Percentiles rank a stretch among this genome's conserved stretches.
These are phyloP conservation scores for Casuarina glauca DNA, from an alignment of 306 rosid genomes.

Conservation along the genomic window DNA sequence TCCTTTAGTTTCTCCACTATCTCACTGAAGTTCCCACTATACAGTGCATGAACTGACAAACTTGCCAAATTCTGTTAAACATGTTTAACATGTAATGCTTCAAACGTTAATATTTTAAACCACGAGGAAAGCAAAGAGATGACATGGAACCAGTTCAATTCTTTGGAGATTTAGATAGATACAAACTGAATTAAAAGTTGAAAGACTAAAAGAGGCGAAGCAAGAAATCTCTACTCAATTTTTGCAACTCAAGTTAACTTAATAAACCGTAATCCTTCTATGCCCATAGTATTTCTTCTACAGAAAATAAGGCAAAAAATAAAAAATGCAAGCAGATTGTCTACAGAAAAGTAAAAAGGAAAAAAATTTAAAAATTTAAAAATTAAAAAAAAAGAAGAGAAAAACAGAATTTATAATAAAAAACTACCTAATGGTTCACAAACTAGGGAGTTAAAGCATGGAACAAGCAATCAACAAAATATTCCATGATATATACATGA, in stretches of 20 bases:
- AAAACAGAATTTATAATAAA: neutral
- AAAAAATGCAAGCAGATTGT: neutral
- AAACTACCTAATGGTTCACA: neutral
- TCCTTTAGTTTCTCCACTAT: too few species aligned
- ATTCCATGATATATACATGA: neutral
- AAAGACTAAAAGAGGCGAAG: neutral
- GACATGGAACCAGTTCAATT: neutral
- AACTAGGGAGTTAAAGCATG: neutral
- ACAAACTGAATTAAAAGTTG: neutral
- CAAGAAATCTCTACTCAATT: neutral
- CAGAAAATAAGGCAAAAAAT: neutral
- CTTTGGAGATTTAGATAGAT: neutral
- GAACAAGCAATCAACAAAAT: neutral
- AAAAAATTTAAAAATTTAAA: too few species aligned
- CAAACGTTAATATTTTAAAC: neutral
- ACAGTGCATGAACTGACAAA: too few species aligned
- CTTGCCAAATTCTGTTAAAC: too few species aligned
- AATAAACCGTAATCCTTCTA: neutral
- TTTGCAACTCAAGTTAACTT: neutral
- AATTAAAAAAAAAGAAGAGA: neutral
- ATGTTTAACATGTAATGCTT: neutral
- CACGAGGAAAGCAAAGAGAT: neutral
- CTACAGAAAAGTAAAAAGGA: neutral
- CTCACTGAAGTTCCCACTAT: neutral
- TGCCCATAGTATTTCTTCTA: neutral